Evolutionary conservation across 176 grass and related monocot species (phyloP), one percentile per base, ranked within the genome.

Genomic region (Juncus effusus): DNA sequence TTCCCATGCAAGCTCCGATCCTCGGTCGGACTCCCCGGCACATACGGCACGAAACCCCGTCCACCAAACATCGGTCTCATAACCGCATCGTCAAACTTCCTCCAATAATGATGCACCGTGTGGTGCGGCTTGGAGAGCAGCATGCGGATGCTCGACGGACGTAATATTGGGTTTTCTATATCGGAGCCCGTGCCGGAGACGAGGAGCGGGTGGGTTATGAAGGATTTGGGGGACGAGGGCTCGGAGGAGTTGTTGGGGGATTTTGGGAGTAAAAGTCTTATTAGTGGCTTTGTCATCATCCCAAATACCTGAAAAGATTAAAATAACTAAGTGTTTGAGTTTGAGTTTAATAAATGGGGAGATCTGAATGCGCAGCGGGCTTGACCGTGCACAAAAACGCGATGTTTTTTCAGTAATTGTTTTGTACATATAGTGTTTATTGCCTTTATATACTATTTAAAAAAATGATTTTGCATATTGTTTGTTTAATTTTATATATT

Each of bases 61-160:
- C 95, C 95, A 0, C 95, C 95, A 4, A 99, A 99, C 62, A 99
- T 16, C 0, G 95, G 95, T n/a, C 95, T 85, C 95, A 99, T 99
- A 59, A 93, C 35, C 0, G 95, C 89, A 11, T 99, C 15, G 2
- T 99, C 95, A 7, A 99, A 99, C 79, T 94, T 99, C 81, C 95
- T 88, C 95, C 95, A 99, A 51, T 94, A 99, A 75, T 93, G 77
- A 71, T 99, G 95, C 51, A 99, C 89, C 3, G 89, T 93, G 76
- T 82, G 88, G 11, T 71, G 76, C 5, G 95, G 95, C 60, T 87
- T 94, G 66, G 44, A 87, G 10, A 99, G 86, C 51, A 99, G 95
- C 95, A 99, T 80, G 41, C 89, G 81, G 45, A 99, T 86, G 51
- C 95, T 99, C 14, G 80, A 85, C 3, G 95, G 95, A 38, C 89